A percentile compares a stretch with the other conserved stretches of the same genome.
Evolutionary conservation across 2,329 filamentous ascomycete species (phyloP).

Genomic region (Aspergillus sp.): DNA sequence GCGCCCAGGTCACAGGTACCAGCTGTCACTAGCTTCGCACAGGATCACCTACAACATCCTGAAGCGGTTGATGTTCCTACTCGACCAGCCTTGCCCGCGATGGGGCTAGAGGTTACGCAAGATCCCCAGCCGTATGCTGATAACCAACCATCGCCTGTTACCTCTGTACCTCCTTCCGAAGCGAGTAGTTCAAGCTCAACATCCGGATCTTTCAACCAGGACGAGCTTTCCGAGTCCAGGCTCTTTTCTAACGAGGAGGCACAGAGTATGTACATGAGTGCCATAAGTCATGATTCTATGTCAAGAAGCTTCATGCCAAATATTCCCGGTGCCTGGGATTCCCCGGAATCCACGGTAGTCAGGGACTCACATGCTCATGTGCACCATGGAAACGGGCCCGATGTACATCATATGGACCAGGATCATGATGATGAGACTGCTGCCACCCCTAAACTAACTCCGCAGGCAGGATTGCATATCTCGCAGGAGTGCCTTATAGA

Average conservation of each 20-base stretch:
- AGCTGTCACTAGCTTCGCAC: neutral
- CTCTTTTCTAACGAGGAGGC: conserved; percentile 53
- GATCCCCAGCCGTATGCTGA: neutral
- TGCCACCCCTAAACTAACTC: conserved; percentile 34
- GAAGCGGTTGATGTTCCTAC: neutral
- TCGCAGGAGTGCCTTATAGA: conserved; percentile 14
- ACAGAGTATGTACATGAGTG: conserved; percentile 58
- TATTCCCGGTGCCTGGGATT: conserved; percentile 49
- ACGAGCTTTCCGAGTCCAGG: conserved; percentile 48
- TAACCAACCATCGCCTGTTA: conserved; percentile 11
- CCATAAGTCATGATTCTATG: conserved; percentile 50
- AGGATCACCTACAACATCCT: neutral
- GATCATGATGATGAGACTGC: conserved; percentile 19
- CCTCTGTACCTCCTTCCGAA: conserved; percentile 24
- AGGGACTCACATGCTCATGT: conserved; percentile 11
- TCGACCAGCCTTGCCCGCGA: conserved; percentile 4
- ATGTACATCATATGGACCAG: neutral
- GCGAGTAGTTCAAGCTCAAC: conserved; percentile 27
- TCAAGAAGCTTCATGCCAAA: conserved; percentile 31
- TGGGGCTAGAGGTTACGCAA: conserved; percentile 1
- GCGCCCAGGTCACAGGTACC: neutral
- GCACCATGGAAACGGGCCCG: neutral
- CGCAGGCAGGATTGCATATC: conserved; percentile 18
- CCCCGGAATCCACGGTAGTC: conserved; percentile 23
- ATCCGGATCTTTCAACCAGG: conserved; percentile 27